Percentiles rank a stretch among this genome's conserved stretches.
Evolutionary conservation across 805 yeast species (phyloP).

Genomic region (Metschnikowia kunwiensis): DNA sequence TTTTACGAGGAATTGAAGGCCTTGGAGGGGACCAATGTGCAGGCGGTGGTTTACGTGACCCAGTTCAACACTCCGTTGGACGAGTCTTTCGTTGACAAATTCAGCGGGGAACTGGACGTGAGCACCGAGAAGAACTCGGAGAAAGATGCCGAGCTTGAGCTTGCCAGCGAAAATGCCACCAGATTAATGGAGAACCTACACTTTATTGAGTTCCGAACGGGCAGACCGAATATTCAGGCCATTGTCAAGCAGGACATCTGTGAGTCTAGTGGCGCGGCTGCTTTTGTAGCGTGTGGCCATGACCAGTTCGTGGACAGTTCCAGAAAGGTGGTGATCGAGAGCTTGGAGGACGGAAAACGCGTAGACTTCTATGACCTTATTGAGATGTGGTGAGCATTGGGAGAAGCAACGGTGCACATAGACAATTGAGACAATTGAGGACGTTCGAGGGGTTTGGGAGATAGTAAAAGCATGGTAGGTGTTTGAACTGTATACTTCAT

Average conservation of each 20-base stretch:
- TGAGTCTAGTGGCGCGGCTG: constrained; percentile 36
- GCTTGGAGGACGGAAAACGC: constrained; percentile 41
- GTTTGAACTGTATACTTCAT: too few relatives aligned
- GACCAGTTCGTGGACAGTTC: constrained; percentile 53
- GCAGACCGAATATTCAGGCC: constrained; percentile 38
- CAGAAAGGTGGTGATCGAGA: constrained; percentile 45
- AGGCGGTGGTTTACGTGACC: constrained; percentile 34
- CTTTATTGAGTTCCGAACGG: constrained; percentile 40
- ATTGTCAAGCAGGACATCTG: constrained; percentile 34
- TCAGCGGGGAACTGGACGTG: background rate
- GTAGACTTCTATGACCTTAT: constrained; percentile 74
- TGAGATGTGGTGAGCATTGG: constrained; percentile 63
- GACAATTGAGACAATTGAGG: too few relatives aligned
- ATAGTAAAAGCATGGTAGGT: too few relatives aligned
- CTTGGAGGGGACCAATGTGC: constrained; percentile 26
- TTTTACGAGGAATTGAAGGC: constrained; percentile 35
- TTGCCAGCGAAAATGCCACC: constrained; percentile 3
- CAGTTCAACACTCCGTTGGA: too few relatives aligned
- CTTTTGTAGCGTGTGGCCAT: constrained; percentile 62
- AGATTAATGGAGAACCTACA: constrained; percentile 22
- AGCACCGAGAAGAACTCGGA: constrained; percentile 12
- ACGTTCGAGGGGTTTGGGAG: too few relatives aligned
- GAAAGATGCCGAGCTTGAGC: background rate
- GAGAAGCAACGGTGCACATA: too few relatives aligned
- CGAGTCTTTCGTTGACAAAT: constrained; percentile 5